Evolutionary conservation across 2,329 filamentous ascomycete genomes (phyloP), one percentile per base, ranked within the genome.

Genomic region (Colletotrichum camelliae): DNA sequence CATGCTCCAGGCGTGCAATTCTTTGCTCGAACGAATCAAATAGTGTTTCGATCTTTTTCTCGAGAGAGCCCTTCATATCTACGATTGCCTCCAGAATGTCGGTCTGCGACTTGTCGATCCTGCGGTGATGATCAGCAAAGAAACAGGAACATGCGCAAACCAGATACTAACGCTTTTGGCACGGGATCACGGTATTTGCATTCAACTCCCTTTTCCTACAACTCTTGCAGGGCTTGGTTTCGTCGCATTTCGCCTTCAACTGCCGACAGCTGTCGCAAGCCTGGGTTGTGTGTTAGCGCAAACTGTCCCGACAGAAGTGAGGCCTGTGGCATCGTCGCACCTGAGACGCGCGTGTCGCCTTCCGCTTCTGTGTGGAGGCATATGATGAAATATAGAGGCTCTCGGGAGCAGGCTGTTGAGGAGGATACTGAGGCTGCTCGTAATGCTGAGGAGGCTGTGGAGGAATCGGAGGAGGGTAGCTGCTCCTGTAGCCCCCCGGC

Each of bases 181-280:
- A 95, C 94, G 7, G 97, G 94, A 81, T 98, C 96, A 78, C 96
- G 93, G 84, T 98, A 98, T 84, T 95, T 93, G 87, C 95, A 99
- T 69, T 93, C 90, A 37, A 95, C 89, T 78, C 91, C 93, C 82
- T 97, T 97, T 79, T 98, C 96, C 94, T 94, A 83, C 97, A 99
- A 80, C 93, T 95, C 82, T 95, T 96, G 80, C 94, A 94, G 3
- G 94, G 96, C 78, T 94, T 93, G 13, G 93, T 93, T 87, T 98
- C 96, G 80, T 98, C 95, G 83, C 96, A 98, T 85, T 98, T 98
- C 16, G 95, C 95, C 84, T 98, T 98, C 52, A 96, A 90, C 76
- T 94, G 91, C 74, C 96, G 93, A 85, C 96, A 98, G 83, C 94
- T 95, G 81, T 98, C 96, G 84, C 97, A 99, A 48, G 97, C 97